Evolutionary conservation across 2,329 filamentous ascomycete species (phyloP).

Genomic region (Teratosphaeria zuluensis): DNA sequence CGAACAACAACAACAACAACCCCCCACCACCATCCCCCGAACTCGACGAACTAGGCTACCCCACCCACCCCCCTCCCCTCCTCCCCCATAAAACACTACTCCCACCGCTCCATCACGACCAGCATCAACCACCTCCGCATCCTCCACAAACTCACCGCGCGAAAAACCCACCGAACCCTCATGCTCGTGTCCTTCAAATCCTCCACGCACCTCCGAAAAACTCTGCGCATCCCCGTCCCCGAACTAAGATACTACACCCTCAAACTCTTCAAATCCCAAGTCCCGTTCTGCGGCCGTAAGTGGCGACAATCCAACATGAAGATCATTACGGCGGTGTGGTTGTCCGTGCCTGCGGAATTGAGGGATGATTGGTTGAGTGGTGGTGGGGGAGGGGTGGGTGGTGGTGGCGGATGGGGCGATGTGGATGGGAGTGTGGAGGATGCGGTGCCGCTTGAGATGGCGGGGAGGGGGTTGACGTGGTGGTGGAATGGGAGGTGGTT

Average conservation of each 20-base stretch:
- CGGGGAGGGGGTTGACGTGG: constrained; percentile 76
- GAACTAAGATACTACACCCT: constrained; percentile 85
- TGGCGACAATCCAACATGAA: constrained; percentile 98
- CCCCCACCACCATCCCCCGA: constrained; percentile 34
- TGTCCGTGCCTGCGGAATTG: constrained; percentile 85
- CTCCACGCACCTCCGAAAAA: constrained; percentile 81
- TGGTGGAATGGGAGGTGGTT: constrained; percentile 81
- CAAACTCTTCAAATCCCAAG: constrained; percentile 97
- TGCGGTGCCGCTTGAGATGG: constrained; percentile 83
- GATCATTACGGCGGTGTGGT: constrained; percentile 92
- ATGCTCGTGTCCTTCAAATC: constrained; percentile 94
- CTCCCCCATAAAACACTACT: constrained; percentile 79
- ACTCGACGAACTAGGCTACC: constrained; percentile 82
- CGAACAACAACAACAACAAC: background rate
- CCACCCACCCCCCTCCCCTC: constrained; percentile 60
- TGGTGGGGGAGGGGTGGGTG: constrained; percentile 39
- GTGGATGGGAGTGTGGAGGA: constrained; percentile 92
- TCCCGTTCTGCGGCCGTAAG: constrained; percentile 94
- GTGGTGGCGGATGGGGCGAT: constrained; percentile 40
- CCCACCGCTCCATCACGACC: constrained; percentile 88
- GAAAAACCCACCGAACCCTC: constrained; percentile 89
- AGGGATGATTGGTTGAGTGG: constrained; percentile 92
- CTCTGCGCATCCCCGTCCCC: constrained; percentile 80
- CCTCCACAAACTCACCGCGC: constrained; percentile 94
- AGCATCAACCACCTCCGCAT: constrained; percentile 91